A percentile compares a stretch with the other conserved stretches of the same genome.
These are phyloP conservation scores for Phytopythium boreale DNA, from an alignment of 352 stramenopile species.

Conservation along the genomic window DNA sequence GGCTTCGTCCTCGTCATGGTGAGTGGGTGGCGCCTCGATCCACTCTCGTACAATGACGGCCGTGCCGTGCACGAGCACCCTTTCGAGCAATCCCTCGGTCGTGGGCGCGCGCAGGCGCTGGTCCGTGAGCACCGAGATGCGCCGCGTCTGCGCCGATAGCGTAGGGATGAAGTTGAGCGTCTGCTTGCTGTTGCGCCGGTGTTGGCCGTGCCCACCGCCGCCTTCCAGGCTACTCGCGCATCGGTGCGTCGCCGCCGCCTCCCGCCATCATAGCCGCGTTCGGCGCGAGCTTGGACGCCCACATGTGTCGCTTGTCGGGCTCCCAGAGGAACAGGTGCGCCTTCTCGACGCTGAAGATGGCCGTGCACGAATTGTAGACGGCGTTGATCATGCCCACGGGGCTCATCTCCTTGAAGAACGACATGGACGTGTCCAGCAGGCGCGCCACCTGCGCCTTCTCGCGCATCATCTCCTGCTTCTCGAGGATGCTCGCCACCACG, in stretches of 20 bases:
- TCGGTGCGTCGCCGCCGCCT: background rate
- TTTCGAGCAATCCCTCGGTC: slow-evolving; percentile 54
- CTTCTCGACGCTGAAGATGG: slow-evolving; percentile 60
- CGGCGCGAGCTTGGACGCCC: slow-evolving; percentile 63
- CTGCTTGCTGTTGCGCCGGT: slow-evolving; percentile 6
- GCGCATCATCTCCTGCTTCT: slow-evolving; percentile 59
- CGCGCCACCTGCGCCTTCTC: slow-evolving; percentile 63
- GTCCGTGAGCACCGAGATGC: slow-evolving; percentile 60
- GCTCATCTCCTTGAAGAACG: slow-evolving; percentile 82
- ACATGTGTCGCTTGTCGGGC: slow-evolving; percentile 42
- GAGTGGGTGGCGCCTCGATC: slow-evolving; percentile 11
- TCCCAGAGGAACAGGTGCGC: slow-evolving; percentile 72
- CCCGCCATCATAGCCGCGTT: slow-evolving; percentile 7
- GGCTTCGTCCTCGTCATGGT: background rate
- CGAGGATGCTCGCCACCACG: slow-evolving; percentile 64
- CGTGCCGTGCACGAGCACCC: slow-evolving; percentile 43
- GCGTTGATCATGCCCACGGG: slow-evolving; percentile 75
- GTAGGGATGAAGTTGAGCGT: slow-evolving; percentile 27
- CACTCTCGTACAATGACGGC: slow-evolving; percentile 54
- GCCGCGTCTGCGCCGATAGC: slow-evolving; percentile 32
- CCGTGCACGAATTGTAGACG: slow-evolving; percentile 71
- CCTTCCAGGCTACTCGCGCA: background rate
- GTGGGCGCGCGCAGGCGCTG: slow-evolving; percentile 48
- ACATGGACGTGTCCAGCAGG: slow-evolving; percentile 69
- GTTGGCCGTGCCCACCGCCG: background rate